Base-by-base conservation (phyloP, 31 red algal species). In the Endocladia muricata region DNA sequence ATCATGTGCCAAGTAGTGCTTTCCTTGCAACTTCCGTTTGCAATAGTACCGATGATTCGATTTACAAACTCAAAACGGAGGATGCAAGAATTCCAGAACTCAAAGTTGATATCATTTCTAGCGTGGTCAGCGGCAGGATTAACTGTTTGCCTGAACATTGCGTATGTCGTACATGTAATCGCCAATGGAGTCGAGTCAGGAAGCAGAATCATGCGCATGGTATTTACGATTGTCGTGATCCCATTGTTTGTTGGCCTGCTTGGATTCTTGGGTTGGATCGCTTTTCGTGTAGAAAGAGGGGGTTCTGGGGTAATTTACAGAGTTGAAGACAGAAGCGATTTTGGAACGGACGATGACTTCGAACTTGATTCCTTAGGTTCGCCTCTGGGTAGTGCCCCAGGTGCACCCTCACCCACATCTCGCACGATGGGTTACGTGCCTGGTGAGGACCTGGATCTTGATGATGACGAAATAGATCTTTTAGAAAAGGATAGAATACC, bases 21-120 rank as follows among this genome's bases (percentile, higher is more conserved):
- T 22, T 93, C 90, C 25, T 74, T 97, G 62, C 94, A 97, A 61
- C 66, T 97, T 17, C 94, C 94, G 21, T 97, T 97, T 77, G 94
- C 94, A 13, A 87, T 97, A 22, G 81, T 97, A 32, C 94, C 94
- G 33, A 76, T 97, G 79, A 90, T 97, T 66, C 85, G 94, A 35
- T 90, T 94, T 70, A 94, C 90, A 17, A 78, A 84, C 48, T 85
- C 77, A 1, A 68, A 38, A 1, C 15, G 61, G 3, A 31, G 84
- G 54, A 97, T 97, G 94, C 49, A 83, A 31, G 86, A 93, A 29
- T 93, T 93, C 58, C 79, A 60, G 13, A 88, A 78, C 43, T 68
- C 82, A 0, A 37, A 37, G 36, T 36, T 67, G 7, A 60, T 92
- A 1, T 51, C 66, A 23, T 4, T 41, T 2, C 41, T 78, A 41